Base-by-base conservation (phyloP, 441 rosid species). In the Arabidopsis hybrid region DNA sequence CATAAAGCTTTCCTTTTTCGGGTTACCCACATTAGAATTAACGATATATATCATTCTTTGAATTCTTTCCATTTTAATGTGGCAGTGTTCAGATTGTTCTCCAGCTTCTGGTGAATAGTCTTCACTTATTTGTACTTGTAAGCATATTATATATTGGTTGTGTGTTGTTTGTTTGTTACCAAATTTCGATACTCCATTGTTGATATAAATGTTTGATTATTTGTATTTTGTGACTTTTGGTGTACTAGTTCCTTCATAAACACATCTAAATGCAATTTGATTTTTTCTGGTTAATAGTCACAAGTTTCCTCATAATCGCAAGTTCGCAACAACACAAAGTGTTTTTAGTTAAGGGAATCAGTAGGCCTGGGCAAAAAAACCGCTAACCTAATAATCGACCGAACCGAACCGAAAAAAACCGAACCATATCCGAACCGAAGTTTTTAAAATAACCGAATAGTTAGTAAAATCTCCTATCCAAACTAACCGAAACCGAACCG, bases 21-120 rank as follows among this genome's bases (percentile, higher is more conserved):
- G 52, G 4, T 42, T 61, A n/a, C 66, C 38, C 52, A 32, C 38
- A 34, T 56, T 61, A 69, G 53, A 42, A 63, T 55, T 61, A 74
- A 38, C 56, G 53, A 36, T 46, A 40, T 59, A 76, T 85, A 87
- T 68, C 81, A 89, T 91, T 87, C 92, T 87, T 91, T 89, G 75
- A 83, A 85, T 78, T 72, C 60, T 65, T 73, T 65, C 10, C 47
- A n/a, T 62, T 46, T 21, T 26, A 49, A 47, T 59, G 67, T 47
- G 49, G 66, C 38, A 47, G 59, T 46, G 66, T 70, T 59, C 2
- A 53, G 61, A 40, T 52, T 52, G 50, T 67, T 67, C 52, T 67
- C 50, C 40, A 53, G 17, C 31, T 56, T 70, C 50, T 32, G 65
- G 46, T 56, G 73, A 58, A 31, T 62, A 38, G 46, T 72, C 56